Base-by-base conservation (phyloP, 768 basidiomycete species). In the Pisolithus tinctorius region DNA sequence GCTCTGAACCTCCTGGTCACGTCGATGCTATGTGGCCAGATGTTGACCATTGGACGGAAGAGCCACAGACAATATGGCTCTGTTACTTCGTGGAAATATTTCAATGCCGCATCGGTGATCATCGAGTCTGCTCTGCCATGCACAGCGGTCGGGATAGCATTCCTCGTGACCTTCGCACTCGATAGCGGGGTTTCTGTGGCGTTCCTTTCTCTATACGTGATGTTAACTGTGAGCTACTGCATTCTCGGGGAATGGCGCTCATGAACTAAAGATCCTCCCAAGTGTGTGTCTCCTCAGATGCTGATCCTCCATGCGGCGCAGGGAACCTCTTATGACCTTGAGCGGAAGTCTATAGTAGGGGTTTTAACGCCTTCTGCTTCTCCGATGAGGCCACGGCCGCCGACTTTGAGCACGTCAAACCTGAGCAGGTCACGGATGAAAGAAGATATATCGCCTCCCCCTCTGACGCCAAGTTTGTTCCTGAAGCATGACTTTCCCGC, bases 271-370 rank as follows among this genome's bases (percentile, higher is more conserved):
- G 25, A 4, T 34, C 17, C 34, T 13, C 5, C 7, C 11, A 29
- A 55, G 54, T 55, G 52, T 46, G 45, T 55, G 25, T 52, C 52
- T 11, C 37, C 55, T 10, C 52, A 55, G 45, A 53, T 53, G 43
- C 37, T 53, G 10, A 49, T 55, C 30, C 34, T 52, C 26, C 55
- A 42, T 13, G 52, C 53, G 17, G 48, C 43, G 6, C 17, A 3
- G 17, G 20, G 29, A 31, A 23, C n/a, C 6, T 5, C n/a, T 31
- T 9, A 8, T 27, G 29, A 7, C 27, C 26, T 17, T 30, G 31
- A 11, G 4, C 14, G 31, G 17, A 36, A 17, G 27, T 17, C 10
- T n/a, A 31, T 17, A 36, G 4, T 11, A 34, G 34, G 34, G 34
- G 13, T 14, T 7, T 7, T 26, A 3, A 26, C 31, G 23, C 20